phyloP scores from a whole-genome alignment of 2,329 filamentous ascomycete species.

The Sarocladiaceae sp. region DNA sequence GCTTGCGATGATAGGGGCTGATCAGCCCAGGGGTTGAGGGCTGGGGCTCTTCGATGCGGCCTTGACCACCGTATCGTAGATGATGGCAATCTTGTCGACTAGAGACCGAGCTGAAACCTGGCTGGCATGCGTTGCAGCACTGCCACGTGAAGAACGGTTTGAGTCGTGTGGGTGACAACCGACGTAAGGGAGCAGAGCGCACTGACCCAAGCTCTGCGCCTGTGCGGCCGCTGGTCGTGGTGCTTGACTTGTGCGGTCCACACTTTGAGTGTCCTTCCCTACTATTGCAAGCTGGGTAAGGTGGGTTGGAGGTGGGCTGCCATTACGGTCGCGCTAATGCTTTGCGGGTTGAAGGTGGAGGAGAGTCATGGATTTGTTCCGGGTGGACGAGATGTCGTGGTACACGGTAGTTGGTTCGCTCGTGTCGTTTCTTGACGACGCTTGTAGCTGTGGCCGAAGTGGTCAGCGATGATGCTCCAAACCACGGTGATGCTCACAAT shows the following conservation, averaged over 20 bases:
- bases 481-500: background rate
- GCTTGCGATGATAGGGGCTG: background rate
- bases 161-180: background rate
- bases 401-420: too few species aligned
- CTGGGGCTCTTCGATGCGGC: background rate
- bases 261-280: background rate
- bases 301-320: background rate
- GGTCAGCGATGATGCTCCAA: too few species aligned
- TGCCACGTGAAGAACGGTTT: conserved; percentile 2
- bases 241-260: background rate
- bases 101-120: background rate
- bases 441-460: too few species aligned
- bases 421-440: too few species aligned
- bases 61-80: too few species aligned
- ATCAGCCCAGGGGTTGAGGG: background rate
- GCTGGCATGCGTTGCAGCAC: background rate
- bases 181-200: background rate
- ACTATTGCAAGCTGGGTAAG: too few species aligned
- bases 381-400: background rate
- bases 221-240: background rate
- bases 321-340: conserved; percentile 1
- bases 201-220: background rate
- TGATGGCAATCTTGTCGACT: too few species aligned
- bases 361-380: background rate
- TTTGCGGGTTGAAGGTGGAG: background rate